A percentile compares a stretch with the other conserved stretches of the same genome.
Evolutionary conservation across 1,284 basidiomycete genomes (phyloP).

Genomic region (Heimioporus punctisporus): DNA sequence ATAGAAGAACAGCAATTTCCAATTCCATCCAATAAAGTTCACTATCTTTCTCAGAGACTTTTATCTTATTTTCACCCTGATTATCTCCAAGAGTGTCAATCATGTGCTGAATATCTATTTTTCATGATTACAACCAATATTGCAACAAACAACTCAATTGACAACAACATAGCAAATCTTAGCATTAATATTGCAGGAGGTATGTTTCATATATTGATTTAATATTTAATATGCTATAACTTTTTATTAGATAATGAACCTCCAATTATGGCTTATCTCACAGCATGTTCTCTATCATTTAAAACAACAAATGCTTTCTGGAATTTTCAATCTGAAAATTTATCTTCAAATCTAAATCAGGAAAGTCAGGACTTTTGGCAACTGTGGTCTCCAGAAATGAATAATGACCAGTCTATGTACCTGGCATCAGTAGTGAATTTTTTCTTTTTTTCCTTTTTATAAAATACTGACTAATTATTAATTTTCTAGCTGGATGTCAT

Average conservation of each 20-base stretch:
- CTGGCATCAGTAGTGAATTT: not conserved
- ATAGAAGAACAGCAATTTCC: not conserved
- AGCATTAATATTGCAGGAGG: constrained; percentile 1
- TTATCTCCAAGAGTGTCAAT: too few species aligned
- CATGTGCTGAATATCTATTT: not conserved
- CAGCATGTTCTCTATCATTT: not conserved
- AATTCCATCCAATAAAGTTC: not conserved
- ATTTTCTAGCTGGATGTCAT: not conserved
- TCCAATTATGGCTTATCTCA: not conserved
- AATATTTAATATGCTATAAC: not conserved
- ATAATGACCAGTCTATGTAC: too few species aligned
- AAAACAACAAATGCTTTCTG: not conserved
- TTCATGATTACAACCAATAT: constrained; percentile 5
- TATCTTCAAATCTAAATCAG: not conserved
- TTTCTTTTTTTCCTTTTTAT: not conserved
- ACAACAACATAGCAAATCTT: not conserved
- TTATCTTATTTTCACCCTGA: too few species aligned
- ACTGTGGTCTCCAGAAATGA: too few species aligned
- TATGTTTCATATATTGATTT: not conserved
- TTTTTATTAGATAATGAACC: not conserved
- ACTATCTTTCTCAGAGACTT: not conserved
- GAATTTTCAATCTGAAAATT: not conserved
- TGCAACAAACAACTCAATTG: not conserved
- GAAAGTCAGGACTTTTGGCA: not conserved
- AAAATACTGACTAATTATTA: too few species aligned